phyloP scores from a whole-genome alignment of 805 yeast species.

The Isabelozyma rhagii region DNA sequence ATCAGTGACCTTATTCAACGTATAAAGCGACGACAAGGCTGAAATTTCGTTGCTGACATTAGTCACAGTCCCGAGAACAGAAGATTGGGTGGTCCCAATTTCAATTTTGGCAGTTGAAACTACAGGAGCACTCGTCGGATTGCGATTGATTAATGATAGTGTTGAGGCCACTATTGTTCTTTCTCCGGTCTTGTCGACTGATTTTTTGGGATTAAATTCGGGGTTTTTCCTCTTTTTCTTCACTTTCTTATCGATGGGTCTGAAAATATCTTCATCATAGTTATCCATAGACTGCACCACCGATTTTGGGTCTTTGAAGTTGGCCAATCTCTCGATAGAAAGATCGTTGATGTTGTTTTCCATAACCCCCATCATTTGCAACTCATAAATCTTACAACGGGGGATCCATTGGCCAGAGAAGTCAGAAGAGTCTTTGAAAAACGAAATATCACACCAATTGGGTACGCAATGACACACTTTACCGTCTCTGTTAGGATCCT shows the following conservation, averaged over 20 bases:
- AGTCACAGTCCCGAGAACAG: slow-evolving; percentile 37
- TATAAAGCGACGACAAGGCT: slow-evolving; percentile 37
- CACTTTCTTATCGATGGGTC: slow-evolving; percentile 13
- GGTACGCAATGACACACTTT: slow-evolving; percentile 76
- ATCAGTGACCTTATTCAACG: slow-evolving; percentile 27
- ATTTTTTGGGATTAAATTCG: neutral
- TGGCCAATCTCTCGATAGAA: slow-evolving; percentile 57
- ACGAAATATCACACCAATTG: slow-evolving; percentile 92
- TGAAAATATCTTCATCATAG: slow-evolving; percentile 63
- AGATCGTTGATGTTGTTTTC: slow-evolving; percentile 80
- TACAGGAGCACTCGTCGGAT: slow-evolving; percentile 6
- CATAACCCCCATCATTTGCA: slow-evolving; percentile 98
- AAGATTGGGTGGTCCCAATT: slow-evolving; percentile 28
- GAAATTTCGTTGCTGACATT: slow-evolving; percentile 23
- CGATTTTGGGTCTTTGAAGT: slow-evolving; percentile 29
- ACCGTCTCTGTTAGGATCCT: slow-evolving; percentile 44
- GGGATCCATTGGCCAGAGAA: slow-evolving; percentile 75
- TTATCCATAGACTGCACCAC: slow-evolving; percentile 60
- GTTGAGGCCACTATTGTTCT: slow-evolving; percentile 5
- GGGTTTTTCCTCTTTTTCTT: neutral
- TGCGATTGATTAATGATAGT: slow-evolving; percentile 21
- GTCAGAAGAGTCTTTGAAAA: slow-evolving; percentile 64
- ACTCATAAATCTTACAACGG: slow-evolving; percentile 82
- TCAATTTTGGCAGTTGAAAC: slow-evolving; percentile 19
- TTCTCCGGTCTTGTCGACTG: neutral